Percentiles rank a stretch among this genome's conserved stretches.
Evolutionary conservation across 495 filamentous ascomycete species (phyloP).

Genomic region (Massariosphaeria phaeospora): DNA sequence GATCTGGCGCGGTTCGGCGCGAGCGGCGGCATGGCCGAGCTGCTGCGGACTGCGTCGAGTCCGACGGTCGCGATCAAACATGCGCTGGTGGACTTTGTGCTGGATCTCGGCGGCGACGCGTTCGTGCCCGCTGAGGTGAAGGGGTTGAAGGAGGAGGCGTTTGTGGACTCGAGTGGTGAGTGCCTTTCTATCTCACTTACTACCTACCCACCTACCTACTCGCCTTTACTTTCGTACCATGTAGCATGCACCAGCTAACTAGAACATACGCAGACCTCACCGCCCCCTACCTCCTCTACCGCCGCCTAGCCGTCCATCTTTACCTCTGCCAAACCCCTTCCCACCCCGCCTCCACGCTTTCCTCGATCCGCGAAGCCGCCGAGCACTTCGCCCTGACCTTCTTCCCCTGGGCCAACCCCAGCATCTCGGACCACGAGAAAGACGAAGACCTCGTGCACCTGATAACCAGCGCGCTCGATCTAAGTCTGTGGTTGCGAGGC

Average conservation of each 20-base stretch:
- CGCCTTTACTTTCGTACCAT: too few relatives aligned
- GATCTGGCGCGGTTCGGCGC: slow-evolving; percentile 12
- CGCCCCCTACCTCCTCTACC: slow-evolving; percentile 20
- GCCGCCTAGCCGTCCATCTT: slow-evolving; percentile 22
- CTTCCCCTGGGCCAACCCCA: slow-evolving; percentile 26
- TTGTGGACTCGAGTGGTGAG: slow-evolving; percentile 3
- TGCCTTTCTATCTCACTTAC: not conserved
- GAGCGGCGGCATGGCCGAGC: not conserved
- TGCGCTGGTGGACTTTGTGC: slow-evolving; percentile 13
- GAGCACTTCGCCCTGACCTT: slow-evolving; percentile 25
- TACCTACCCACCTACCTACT: not conserved
- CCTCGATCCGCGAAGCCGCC: slow-evolving; percentile 17
- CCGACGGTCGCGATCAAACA: slow-evolving; percentile 23
- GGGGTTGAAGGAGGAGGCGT: slow-evolving; percentile 4
- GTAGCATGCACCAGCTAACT: too few relatives aligned
- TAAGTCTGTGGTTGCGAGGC: slow-evolving; percentile 19
- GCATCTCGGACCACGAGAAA: slow-evolving; percentile 13
- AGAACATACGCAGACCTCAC: not conserved
- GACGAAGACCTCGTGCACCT: slow-evolving; percentile 24
- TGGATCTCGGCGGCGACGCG: slow-evolving; percentile 3
- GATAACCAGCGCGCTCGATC: slow-evolving; percentile 13
- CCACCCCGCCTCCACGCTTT: not conserved
- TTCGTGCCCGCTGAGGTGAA: slow-evolving; percentile 17
- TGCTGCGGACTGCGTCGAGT: slow-evolving; percentile 7
- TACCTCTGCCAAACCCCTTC: slow-evolving; percentile 3